Conservation (phyloP, 2,329 filamentous ascomycete genomes). For the Fusarium sp. region DNA sequence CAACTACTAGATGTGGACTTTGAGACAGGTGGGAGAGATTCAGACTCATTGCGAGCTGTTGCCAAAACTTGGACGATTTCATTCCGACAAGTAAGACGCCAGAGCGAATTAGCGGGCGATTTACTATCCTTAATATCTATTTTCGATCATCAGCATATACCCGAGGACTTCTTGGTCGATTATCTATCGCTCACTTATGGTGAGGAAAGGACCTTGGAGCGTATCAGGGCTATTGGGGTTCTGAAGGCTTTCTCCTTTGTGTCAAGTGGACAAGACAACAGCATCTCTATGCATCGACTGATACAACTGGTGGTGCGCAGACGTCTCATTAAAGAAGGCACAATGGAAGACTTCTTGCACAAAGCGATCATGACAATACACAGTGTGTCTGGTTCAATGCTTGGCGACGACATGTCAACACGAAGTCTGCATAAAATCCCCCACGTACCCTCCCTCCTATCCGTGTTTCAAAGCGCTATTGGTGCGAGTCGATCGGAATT, state of each 20-base stretch:
- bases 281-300: background rate
- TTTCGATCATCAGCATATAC: background rate
- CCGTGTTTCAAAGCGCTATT: background rate
- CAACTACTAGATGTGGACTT: background rate
- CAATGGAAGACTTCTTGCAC: background rate
- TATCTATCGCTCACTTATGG: background rate
- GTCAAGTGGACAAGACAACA: background rate
- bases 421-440: background rate
- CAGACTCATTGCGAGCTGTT: background rate
- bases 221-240: background rate
- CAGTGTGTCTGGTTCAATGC: fast-evolving
- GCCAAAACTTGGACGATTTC: background rate
- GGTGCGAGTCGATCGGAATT: background rate
- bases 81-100: background rate
- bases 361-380: background rate
- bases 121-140: fast-evolving
- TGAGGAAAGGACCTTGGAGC: background rate
- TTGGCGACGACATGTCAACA: background rate
- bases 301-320: background rate
- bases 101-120: background rate
- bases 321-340: background rate
- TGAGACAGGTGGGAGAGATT: background rate
- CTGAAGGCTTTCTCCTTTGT: background rate
- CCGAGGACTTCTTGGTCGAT: fast-evolving
- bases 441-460: background rate